Evolutionary conservation across 1,139 yeast species (phyloP).

Genomic region (Wickerhamiella pararugosa): DNA sequence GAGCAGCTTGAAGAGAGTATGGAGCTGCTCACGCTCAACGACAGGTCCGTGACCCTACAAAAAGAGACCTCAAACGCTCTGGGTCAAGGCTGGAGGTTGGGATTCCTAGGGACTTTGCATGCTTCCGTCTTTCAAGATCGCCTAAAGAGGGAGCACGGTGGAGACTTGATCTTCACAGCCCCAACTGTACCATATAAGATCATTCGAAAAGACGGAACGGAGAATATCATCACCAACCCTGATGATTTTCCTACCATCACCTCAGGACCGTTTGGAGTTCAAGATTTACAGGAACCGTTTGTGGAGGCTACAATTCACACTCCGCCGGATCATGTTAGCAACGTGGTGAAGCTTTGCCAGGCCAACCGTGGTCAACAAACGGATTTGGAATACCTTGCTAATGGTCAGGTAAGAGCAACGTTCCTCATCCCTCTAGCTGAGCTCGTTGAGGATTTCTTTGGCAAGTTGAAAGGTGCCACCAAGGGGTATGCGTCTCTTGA

Average conservation of each 20-base stretch:
- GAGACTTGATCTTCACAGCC: conserved; percentile 79
- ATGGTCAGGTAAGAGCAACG: conserved; percentile 69
- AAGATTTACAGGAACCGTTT: conserved; percentile 63
- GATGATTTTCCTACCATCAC: conserved; percentile 69
- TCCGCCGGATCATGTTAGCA: conserved; percentile 79
- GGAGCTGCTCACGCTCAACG: conserved; percentile 76
- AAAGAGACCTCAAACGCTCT: conserved; percentile 87
- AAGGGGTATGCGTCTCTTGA: conserved; percentile 90
- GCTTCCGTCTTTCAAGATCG: conserved; percentile 91
- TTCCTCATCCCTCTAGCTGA: conserved; percentile 79
- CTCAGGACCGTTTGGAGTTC: conserved; percentile 31
- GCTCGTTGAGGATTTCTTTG: conserved; percentile 87
- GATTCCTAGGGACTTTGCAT: conserved; percentile 86
- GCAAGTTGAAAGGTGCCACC: conserved; percentile 77
- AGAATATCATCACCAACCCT: conserved; percentile 64
- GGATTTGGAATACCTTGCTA: conserved; percentile 60
- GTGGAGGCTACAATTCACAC: conserved; percentile 85
- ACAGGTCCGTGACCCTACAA: conserved; percentile 76
- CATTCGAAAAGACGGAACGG: conserved; percentile 42
- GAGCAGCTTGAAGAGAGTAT: conserved; percentile 81
- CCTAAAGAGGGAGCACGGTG: conserved; percentile 85
- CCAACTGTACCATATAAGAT: conserved; percentile 92
- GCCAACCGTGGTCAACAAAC: conserved; percentile 69
- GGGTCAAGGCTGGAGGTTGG: conserved; percentile 96
- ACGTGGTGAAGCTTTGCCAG: conserved; percentile 76